Evolutionary conservation across 306 rosid species (phyloP), one percentile per base, ranked within the genome.

Genomic region (Quercus variabilis): DNA sequence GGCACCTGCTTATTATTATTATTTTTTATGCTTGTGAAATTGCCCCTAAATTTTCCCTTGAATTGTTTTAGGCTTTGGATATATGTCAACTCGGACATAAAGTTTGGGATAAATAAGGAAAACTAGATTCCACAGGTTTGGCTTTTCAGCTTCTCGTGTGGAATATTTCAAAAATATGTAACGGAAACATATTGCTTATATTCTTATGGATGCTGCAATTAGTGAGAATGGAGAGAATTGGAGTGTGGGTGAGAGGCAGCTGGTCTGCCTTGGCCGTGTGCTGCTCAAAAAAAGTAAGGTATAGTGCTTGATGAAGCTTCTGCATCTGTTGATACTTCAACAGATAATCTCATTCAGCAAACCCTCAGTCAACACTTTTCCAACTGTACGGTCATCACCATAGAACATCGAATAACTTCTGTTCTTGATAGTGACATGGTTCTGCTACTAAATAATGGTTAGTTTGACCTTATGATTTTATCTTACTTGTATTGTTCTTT

Each of bases 271-370:
- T 10, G 54, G 54, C 54, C 17, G 54, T 49, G 54, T 1, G 17
- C 54, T 49, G 54, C 54, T 10, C 54, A 49, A 49, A 3, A 49
- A 49, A 49, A 12, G 54, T 12, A 49, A 49, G 54, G 17, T 49
- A 49, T 49, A 3, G 54, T 49, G 14, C 54, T 49, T 49, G 54
- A 49, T 12, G 54, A 58, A 76, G 90, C 90, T 59, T 84, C 90
- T 0, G 90, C 90, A 0, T 87, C 90, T 0, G 88, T 87, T 6
- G 90, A 87, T 80, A 87, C 88, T 31, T 82, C 90, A 4, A 87
- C 86, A 1, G 90, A 87, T 30, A 87, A 84, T 79, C 81, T 84
- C 69, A 87, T 87, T 46, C 90, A 84, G 76, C 80, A 73, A 20
- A 81, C 90, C 15, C 84, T 87, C 28, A 43, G 84, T 19, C 80